Percentiles rank a stretch among this genome's conserved stretches.
Conservation (phyloP, 208 protist species). For the Blastocrithidia nonstop region DNA sequence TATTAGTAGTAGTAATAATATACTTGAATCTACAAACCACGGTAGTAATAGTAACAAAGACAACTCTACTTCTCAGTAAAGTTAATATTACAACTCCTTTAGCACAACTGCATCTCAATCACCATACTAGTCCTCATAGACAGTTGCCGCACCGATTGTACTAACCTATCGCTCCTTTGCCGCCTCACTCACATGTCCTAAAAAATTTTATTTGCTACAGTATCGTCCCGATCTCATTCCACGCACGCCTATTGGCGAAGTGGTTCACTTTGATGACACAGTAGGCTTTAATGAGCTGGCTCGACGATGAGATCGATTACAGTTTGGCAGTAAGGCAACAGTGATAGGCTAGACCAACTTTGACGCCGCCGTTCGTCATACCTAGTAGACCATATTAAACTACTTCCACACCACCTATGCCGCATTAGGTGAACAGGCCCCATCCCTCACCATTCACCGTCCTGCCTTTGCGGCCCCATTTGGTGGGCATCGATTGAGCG, state of each 20-base stretch:
- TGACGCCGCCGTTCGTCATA: conserved; percentile 46
- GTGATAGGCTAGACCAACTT: conserved; percentile 48
- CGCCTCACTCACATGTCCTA: conserved; percentile 61
- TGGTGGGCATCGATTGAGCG: no score
- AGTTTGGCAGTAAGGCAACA: conserved; percentile 73
- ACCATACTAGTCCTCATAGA: no score
- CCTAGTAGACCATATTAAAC: conserved; percentile 42
- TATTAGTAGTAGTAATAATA: not conserved
- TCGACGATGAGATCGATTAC: conserved; percentile 69
- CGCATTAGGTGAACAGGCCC: conserved; percentile 62
- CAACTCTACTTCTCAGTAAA: not conserved
- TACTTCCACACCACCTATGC: conserved; percentile 72
- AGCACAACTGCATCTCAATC: not conserved
- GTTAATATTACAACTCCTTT: not conserved
- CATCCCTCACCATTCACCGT: conserved; percentile 68
- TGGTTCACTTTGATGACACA: conserved; percentile 66
- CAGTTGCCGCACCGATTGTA: no score
- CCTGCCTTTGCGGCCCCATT: conserved; percentile 61
- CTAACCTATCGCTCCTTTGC: conserved; percentile 47
- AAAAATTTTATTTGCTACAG: conserved; percentile 73
- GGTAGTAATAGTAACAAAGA: not conserved
- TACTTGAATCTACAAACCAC: no score
- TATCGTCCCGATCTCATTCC: conserved; percentile 41
- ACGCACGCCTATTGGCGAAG: conserved; percentile 49
- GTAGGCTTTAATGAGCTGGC: conserved; percentile 81